Percentiles rank a stretch among this genome's conserved stretches.
Evolutionary conservation across 805 yeast genomes (phyloP).

Genomic region (Clavispora vitiphila): DNA sequence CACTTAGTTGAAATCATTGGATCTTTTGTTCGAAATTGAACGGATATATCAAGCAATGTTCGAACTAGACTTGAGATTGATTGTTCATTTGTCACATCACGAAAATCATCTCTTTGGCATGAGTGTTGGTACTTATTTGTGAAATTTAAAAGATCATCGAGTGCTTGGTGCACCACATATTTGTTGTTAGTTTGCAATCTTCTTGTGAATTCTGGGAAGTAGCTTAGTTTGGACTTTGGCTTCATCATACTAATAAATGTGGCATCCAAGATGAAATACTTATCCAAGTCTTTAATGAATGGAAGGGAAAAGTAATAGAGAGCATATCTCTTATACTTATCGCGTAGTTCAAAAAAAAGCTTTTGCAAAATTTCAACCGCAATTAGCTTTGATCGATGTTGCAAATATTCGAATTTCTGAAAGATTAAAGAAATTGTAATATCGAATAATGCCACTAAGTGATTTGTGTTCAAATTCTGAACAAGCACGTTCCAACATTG

Average conservation of each 20-base stretch:
- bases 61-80: constrained; percentile 44
- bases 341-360: constrained; percentile 26
- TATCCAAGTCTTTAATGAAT: constrained; percentile 22
- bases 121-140: constrained; percentile 46
- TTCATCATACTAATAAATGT: constrained; percentile 26
- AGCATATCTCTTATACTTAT: constrained; percentile 38
- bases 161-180: constrained; percentile 67
- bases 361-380: constrained; percentile 48
- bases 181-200: constrained; percentile 59
- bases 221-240: constrained; percentile 25
- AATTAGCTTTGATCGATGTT: constrained; percentile 41
- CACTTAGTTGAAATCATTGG: constrained; percentile 52
- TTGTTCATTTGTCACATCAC: constrained; percentile 23
- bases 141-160: constrained; percentile 56
- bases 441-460: constrained; percentile 64
- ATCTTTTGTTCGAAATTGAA: constrained; percentile 46
- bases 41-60: constrained; percentile 51
- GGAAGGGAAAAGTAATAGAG: constrained; percentile 53
- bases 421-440: constrained; percentile 67
- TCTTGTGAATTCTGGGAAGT: constrained; percentile 49
- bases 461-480: constrained; percentile 47
- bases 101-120: constrained; percentile 40
- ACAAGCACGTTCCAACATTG: constrained; percentile 65
- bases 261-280: constrained; percentile 18
- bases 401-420: constrained; percentile 59